Evolutionary conservation across 176 grass and related monocot genomes (phyloP), one percentile per base, ranked within the genome.

Genomic region (Saccharum officinarum): DNA sequence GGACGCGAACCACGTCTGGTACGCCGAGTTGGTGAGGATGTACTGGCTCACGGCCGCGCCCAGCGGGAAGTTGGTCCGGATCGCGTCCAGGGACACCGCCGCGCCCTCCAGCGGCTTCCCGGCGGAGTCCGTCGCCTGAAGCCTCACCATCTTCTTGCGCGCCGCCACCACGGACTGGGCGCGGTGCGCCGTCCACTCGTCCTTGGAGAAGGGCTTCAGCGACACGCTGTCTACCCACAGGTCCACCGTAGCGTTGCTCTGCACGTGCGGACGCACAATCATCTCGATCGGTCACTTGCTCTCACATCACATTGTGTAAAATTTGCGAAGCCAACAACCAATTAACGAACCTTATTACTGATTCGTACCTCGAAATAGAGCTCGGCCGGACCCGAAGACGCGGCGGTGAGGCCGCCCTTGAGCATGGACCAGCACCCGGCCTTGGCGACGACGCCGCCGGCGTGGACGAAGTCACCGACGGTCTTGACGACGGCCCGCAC

Each of bases 401-500:
- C 81, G 64, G 88, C 70, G 66, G 96, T 98, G 45, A 98, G 83
- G 3, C 96, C 96, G 55, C 96, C 93, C 80, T 98, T 98, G 84
- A 98, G 89, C 91, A 98, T 95, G 61, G 96, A 89, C 96, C 93
- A 98, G 80, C 96, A 98, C 1, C 91, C 90, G 20, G 80, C 22
- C 64, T 84, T 93, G 34, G 91, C 96, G 50, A 70, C 73, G 9
- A 78, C 82, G 0, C 83, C 83, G 36, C 95, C 95, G 20, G 82
- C 86, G 39, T 88, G 82, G 28, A 94, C 5, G 73, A 90, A 92
- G 55, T 71, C 89, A 20, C 46, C 71, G 42, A 13, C 4, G 14
- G 85, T 95, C 89, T 92, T 93, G 30, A 98, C 92, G 23, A 95
- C 80, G 3, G 63, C 91, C 69, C 76, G 79, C 47, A 95, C 91